These are phyloP conservation scores for Fusarium pininemorale DNA, from an alignment of 2,329 filamentous ascomycete genomes.

Conservation along the genomic window DNA sequence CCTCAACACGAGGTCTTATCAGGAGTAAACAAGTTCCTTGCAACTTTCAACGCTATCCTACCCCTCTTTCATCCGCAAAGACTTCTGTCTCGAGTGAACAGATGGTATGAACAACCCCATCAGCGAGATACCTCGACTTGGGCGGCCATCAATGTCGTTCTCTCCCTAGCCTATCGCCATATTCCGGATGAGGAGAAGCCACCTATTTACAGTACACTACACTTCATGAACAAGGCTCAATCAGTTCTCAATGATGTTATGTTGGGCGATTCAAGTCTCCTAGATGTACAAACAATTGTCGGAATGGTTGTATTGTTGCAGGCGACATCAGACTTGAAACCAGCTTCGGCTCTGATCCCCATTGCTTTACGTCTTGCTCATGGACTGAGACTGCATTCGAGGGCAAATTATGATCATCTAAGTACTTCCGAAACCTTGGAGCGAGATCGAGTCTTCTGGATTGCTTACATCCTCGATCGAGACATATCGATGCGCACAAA, in stretches of 20 bases:
- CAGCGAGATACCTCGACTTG: background rate
- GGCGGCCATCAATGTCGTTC: conserved; percentile 20
- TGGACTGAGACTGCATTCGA: background rate
- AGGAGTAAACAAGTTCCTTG: background rate
- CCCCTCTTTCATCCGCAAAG: conserved; percentile 15
- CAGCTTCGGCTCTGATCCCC: conserved; percentile 8
- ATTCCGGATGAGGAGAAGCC: background rate
- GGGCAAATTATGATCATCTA: background rate
- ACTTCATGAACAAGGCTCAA: conserved; percentile 22
- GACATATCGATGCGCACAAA: conserved; percentile 8
- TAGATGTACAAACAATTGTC: conserved; percentile 17
- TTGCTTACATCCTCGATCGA: conserved; percentile 25
- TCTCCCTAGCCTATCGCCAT: conserved; percentile 17
- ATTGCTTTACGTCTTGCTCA: conserved; percentile 24
- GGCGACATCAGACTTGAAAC: background rate
- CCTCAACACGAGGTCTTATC: background rate
- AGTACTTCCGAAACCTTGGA: background rate
- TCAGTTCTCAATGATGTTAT: conserved; percentile 8
- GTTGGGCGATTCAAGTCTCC: background rate
- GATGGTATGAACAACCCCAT: background rate
- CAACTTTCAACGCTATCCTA: conserved; percentile 6
- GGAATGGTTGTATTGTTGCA: conserved; percentile 19
- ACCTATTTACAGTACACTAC: accelerated
- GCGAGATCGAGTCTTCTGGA: conserved; percentile 21
- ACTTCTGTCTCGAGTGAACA: background rate